Evolutionary conservation across 1,139 yeast genomes (phyloP).

Genomic region (Taiozyma sp.): DNA sequence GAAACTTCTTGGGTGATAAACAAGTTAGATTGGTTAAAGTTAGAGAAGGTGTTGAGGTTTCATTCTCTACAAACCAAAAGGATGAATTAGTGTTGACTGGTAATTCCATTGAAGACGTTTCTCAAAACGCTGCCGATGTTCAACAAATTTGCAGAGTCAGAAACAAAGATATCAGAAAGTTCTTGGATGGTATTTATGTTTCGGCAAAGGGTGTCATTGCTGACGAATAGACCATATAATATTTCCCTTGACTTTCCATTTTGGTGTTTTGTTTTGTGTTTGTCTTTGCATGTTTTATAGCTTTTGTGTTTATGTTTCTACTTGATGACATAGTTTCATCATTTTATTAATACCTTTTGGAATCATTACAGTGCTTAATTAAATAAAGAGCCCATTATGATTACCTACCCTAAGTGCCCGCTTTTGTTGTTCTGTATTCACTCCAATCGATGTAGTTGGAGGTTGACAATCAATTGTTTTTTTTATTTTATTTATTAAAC

Average conservation of each 20-base stretch:
- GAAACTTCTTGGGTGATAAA: conserved; percentile 99
- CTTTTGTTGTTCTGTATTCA: background rate
- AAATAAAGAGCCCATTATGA: conserved; percentile 16
- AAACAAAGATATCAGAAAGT: conserved; percentile 99
- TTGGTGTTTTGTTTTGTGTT: background rate
- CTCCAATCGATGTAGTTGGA: background rate
- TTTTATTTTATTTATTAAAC: background rate
- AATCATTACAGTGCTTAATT: conserved; percentile 14
- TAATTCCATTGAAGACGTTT: conserved; percentile 96
- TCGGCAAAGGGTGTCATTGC: conserved; percentile 90
- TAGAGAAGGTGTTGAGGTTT: conserved; percentile 84
- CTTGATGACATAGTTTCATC: background rate
- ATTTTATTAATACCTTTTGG: conserved; percentile 1
- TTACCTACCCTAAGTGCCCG: background rate
- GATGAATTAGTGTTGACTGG: conserved; percentile 92
- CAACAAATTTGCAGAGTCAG: conserved; percentile 99
- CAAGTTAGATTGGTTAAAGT: conserved; percentile 83
- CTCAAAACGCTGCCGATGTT: conserved; percentile 97
- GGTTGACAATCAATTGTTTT: background rate
- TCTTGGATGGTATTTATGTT: conserved; percentile 99
- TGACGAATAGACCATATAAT: conserved; percentile 26
- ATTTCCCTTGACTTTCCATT: background rate
- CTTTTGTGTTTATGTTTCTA: background rate
- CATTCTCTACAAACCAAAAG: conserved; percentile 78
- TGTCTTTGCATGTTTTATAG: background rate